Percentiles rank a stretch among this genome's conserved stretches.
Evolutionary conservation across 73 alveolate genomes (phyloP).

Genomic region (Urostyla sp.): DNA sequence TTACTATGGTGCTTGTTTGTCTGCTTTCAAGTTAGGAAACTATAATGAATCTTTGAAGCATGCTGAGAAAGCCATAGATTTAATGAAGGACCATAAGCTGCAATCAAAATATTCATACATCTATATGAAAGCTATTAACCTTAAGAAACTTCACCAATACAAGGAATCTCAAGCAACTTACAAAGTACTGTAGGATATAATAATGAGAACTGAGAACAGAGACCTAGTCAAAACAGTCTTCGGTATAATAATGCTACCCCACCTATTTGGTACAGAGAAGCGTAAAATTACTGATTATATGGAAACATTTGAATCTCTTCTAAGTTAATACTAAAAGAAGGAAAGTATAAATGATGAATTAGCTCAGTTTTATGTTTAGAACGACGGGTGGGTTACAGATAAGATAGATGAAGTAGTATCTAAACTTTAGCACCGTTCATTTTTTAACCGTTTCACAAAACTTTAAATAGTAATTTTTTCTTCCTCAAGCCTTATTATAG

Average conservation of each 20-base stretch:
- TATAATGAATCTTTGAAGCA: constrained; percentile 36
- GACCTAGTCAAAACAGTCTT: constrained; percentile 39
- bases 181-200: constrained; percentile 17
- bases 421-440: constrained; percentile 20
- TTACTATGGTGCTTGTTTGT: constrained; percentile 62
- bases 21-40: constrained; percentile 48
- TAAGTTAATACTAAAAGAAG: constrained; percentile 39
- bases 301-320: constrained; percentile 51
- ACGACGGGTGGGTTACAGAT: constrained; percentile 48
- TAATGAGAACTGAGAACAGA: constrained; percentile 46
- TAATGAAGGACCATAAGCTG: background rate
- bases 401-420: constrained; percentile 28
- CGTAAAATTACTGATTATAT: constrained; percentile 29
- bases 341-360: constrained; percentile 15
- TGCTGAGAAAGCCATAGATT: constrained; percentile 38
- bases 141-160: constrained; percentile 9
- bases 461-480: constrained; percentile 10
- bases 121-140: constrained; percentile 43
- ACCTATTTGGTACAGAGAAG: constrained; percentile 44
- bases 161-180: constrained; percentile 16
- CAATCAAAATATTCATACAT: constrained; percentile 21
- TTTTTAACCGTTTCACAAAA: constrained; percentile 49
- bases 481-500: background rate
- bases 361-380: constrained; percentile 12
- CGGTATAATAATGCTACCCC: constrained; percentile 57